These are phyloP conservation scores for Mucor circinelloides DNA, from an alignment of 371 early-diverging fungal genomes.

Conservation along the genomic window DNA sequence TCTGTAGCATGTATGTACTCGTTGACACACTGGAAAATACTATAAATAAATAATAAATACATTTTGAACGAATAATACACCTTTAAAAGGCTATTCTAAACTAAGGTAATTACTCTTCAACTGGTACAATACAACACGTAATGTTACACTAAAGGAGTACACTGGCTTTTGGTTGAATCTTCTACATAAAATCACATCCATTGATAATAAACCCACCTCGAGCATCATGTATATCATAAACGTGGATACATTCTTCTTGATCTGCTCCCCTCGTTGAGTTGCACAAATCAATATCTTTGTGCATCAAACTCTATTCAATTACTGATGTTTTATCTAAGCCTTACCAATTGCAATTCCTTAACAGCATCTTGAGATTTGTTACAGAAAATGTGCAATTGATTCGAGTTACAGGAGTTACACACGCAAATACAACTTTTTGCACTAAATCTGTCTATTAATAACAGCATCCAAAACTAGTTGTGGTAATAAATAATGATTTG, in stretches of 20 bases:
- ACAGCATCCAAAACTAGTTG: not conserved
- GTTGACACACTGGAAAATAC: not conserved
- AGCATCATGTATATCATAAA: not conserved
- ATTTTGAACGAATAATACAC: not conserved
- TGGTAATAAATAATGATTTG: not conserved
- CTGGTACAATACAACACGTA: not conserved
- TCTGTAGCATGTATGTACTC: too few relatives aligned
- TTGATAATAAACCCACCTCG: not conserved
- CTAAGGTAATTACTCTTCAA: not conserved
- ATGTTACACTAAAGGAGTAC: not conserved
- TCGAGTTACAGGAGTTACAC: not conserved
- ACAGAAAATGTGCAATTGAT: not conserved
- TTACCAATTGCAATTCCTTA: not conserved
- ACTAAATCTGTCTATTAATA: not conserved
- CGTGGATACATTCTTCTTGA: not conserved
- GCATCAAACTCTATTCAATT: too few relatives aligned
- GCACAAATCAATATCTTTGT: not conserved
- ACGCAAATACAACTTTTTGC: not conserved
- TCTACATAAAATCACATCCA: not conserved
- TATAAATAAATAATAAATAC: conserved; percentile 7
- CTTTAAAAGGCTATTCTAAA: not conserved
- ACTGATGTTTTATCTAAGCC: not conserved
- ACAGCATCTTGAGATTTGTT: too few relatives aligned
- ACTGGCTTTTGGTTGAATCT: not conserved
- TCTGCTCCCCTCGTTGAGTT: not conserved